phyloP scores from a whole-genome alignment of 1,139 yeast species.

The Candida smagusa region DNA sequence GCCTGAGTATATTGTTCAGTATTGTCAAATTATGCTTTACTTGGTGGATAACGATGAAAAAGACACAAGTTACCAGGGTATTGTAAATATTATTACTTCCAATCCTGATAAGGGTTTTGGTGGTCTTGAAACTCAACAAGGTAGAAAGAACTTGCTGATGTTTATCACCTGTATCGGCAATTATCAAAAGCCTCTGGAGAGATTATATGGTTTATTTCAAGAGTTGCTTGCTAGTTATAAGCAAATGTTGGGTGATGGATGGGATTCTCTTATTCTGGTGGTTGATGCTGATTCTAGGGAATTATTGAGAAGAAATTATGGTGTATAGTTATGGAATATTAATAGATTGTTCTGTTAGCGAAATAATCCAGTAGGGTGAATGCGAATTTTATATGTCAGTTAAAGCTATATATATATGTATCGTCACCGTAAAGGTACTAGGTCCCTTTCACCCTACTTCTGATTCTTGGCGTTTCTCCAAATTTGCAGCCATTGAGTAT shows the following conservation, averaged over 20 bases:
- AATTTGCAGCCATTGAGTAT: no score
- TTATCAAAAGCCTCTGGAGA: conserved; percentile 51
- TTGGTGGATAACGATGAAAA: conserved; percentile 77
- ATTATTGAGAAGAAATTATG: conserved; percentile 19
- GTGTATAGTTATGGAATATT: not conserved
- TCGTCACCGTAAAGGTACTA: no score
- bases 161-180: conserved; percentile 65
- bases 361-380: no score
- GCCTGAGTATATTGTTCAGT: conserved; percentile 52
- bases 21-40: conserved; percentile 66
- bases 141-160: conserved; percentile 47
- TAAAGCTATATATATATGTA: no score
- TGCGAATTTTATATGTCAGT: no score
- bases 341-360: no score
- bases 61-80: conserved; percentile 74
- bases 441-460: no score
- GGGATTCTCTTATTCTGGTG: conserved; percentile 32
- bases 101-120: conserved; percentile 67
- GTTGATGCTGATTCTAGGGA: conserved; percentile 31
- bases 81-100: conserved; percentile 59
- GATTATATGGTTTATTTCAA: conserved; percentile 41
- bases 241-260: conserved; percentile 44
- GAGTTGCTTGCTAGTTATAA: conserved; percentile 47
- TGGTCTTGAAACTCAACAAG: conserved; percentile 42
- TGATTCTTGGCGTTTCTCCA: no score